Evolutionary conservation across 202 grass and related monocot genomes (phyloP).

Genomic region (Bolboschoenoplectus hybrid): DNA sequence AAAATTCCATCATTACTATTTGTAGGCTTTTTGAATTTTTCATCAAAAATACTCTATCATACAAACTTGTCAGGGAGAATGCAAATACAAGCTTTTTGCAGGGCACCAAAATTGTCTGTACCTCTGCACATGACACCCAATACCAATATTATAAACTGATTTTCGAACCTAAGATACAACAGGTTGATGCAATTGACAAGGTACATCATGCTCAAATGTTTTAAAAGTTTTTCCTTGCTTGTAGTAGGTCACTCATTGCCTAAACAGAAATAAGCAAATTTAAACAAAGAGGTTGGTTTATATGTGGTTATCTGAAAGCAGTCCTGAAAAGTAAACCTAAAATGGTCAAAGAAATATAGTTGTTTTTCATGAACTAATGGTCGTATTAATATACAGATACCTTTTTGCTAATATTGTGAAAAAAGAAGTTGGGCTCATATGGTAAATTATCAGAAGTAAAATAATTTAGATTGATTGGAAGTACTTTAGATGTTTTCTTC

Average conservation of each 20-base stretch:
- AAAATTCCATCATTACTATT: slow-evolving; percentile 5
- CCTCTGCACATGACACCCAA: not conserved
- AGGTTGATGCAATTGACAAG: not conserved
- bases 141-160: not conserved
- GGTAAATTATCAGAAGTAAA: not conserved
- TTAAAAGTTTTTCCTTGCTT: not conserved
- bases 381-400: not conserved
- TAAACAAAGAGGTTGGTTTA: not conserved
- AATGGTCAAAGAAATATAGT: slow-evolving; percentile 3
- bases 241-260: not conserved
- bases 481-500: not conserved
- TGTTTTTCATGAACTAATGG: not conserved
- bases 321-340: not conserved
- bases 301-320: not conserved
- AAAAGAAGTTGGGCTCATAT: not conserved
- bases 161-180: not conserved
- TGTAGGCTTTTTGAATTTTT: slow-evolving; percentile 5
- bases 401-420: not conserved
- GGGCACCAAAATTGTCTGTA: not conserved
- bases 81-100: not conserved
- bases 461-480: not conserved
- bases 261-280: not conserved
- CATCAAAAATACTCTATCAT: slow-evolving; percentile 9
- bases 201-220: slow-evolving; percentile 4
- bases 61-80: not conserved